Percentiles rank a stretch among this genome's conserved stretches.
phyloP scores from a whole-genome alignment of 257 asterid genomes.

The Leonotis leonurus region DNA sequence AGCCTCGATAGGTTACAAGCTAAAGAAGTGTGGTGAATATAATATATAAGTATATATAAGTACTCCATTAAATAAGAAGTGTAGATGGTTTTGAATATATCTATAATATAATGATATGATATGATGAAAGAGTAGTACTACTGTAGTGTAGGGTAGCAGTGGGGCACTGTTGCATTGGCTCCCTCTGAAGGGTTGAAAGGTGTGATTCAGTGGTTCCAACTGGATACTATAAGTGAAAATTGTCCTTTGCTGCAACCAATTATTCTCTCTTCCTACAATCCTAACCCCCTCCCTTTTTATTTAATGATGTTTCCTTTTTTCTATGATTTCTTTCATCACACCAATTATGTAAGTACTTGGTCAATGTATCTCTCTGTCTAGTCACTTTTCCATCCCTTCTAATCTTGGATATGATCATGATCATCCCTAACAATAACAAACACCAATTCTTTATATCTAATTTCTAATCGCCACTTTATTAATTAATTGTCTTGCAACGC shows the following conservation, averaged over 20 bases:
- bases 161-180: conserved; percentile 30
- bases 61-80: too few relatives aligned
- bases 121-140: conserved; percentile 19
- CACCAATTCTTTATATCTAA: too few relatives aligned
- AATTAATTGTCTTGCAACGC: too few relatives aligned
- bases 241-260: conserved; percentile 23
- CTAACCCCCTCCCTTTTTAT: background rate
- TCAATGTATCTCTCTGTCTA: background rate
- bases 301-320: background rate
- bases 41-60: too few relatives aligned
- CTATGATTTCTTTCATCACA: background rate
- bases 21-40: too few relatives aligned
- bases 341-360: conserved; percentile 8
- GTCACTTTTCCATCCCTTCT: background rate
- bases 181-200: conserved; percentile 27
- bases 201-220: conserved; percentile 13
- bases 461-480: too few relatives aligned
- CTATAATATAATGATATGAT: too few relatives aligned
- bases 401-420: too few relatives aligned
- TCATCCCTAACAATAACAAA: too few relatives aligned
- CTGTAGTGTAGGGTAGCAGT: conserved; percentile 24
- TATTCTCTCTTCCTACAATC: background rate
- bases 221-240: background rate
- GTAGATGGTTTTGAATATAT: too few relatives aligned
- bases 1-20: too few relatives aligned